Percentiles rank a stretch among this genome's conserved stretches.
Evolutionary conservation across 441 rosid species (phyloP).

Genomic region (Metrosideros polymorpha): DNA sequence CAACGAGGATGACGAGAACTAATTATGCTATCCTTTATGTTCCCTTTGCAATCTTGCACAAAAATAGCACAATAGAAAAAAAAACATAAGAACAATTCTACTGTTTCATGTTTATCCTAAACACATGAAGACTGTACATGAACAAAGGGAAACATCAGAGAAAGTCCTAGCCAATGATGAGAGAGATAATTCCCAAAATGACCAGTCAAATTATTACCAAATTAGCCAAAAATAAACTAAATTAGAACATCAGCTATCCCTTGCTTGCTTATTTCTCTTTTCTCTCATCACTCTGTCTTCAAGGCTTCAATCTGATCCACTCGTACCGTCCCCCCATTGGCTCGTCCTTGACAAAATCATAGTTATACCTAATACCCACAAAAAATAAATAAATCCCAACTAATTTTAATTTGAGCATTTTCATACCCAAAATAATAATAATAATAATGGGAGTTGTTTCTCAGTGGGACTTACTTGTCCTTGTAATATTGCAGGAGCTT

Average conservation of each 20-base stretch:
- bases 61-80: background rate
- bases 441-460: background rate
- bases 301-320: background rate
- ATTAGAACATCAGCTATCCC: background rate
- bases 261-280: background rate
- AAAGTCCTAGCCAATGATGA: background rate
- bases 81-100: background rate
- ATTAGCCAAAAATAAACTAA: background rate
- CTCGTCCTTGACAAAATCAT: background rate
- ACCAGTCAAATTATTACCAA: background rate
- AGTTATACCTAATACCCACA: background rate
- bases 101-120: background rate
- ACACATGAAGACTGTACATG: background rate
- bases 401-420: background rate
- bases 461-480: background rate
- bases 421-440: background rate
- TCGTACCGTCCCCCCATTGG: background rate
- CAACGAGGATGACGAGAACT: background rate
- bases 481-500: background rate
- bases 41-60: background rate
- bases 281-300: background rate
- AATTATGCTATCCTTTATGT: background rate
- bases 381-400: too few relatives aligned
- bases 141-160: background rate
- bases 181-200: background rate